Base-by-base conservation (phyloP, 2,329 filamentous ascomycete genomes). In the Lachnellula cervina region DNA sequence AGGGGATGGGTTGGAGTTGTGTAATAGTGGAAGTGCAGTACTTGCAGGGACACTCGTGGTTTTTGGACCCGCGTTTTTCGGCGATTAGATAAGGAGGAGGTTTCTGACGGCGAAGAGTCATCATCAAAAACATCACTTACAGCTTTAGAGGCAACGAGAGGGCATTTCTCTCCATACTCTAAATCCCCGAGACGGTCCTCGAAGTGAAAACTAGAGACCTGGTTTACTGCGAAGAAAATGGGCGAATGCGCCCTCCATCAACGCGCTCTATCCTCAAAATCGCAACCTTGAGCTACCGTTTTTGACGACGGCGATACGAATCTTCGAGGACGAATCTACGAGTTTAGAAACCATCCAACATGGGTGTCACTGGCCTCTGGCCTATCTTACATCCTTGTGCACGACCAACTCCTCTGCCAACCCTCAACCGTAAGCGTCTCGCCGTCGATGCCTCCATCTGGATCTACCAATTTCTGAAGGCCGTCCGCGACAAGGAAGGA, bases 391-490 rank as follows among this genome's bases (percentile, higher is more conserved):
- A 96, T 74, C 94, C 94, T 46, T 97, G 91, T 70, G 94, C 94
- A 48, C 88, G 94, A 38, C 95, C 94, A 19, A 96, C 95, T 60
- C 97, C 96, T 72, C 87, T 99, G 66, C 92, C 95, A 66, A 96
- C 93, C 14, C 84, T 99, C 58, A 97, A 97, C 72, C 90, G 89
- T 65, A 97, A 96, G 75, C 90, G 94, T 16, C 87, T 99, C 49
- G 95, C 94, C 47, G 90, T 99, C 63, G 94, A 99, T 74, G 94
- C 95, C 56, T 97, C 92, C 13, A 99, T 99, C 70, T 99, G 94
- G 94, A 97, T 99, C 66, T 99, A 99, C 78, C 94, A 99, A 70
- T 99, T 99, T 69, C 84, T 99, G 66, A 99, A 99, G 76, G 94
- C 95, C 9, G 94, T 99, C 11, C 92, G 94, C 66, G 94, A 99